Base-by-base conservation (phyloP, 2,329 filamentous ascomycete genomes). In the Shiraia bambusicola region DNA sequence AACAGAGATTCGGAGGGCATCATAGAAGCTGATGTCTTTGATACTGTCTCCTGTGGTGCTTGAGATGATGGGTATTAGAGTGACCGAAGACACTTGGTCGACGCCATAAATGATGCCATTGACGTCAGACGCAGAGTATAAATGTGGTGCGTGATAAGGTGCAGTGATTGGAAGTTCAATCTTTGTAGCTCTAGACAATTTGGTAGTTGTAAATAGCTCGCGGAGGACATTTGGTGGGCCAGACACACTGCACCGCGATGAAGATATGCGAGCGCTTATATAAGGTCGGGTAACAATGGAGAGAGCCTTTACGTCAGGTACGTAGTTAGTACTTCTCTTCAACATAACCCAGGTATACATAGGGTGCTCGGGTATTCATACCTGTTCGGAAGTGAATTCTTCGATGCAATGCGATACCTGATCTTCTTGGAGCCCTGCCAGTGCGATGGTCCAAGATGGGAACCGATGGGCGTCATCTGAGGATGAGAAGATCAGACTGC, bases 141-240 rank as follows among this genome's bases (percentile, higher is more conserved):
- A 28, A 26, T 43, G 40, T 14, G 34, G n/a, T 15, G 40, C 40
- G n/a, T 43, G 40, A 28, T 38, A 43, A 10, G 40, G 40, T 10
- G 33, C 40, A 11, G 29, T 34, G 9, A 38, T 39, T 11, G 41
- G 41, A 30, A 44, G 25, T 29, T 38, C 25, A 19, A 44, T 6
- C n/a, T 28, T 17, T 19, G 10, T 26, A 38, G 25, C 12, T 16
- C 14, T 7, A 10, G 28, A 39, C 22, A 36, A 28, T 27, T 16
- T 10, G 6, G 34, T 17, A 10, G 24, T 28, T 15, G 29, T 12
- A 17, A 44, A 30, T 12, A 39, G 29, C 15, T 16, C 17, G 14
- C 3, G 25, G 29, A 22, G 41, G 25, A 16, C 35, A 27, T 17
- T 25, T 29, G 22, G 40, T 19, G 33, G 28, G 11, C 33, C 40